Evolutionary conservation across 2,329 filamentous ascomycete genomes (phyloP).

Genomic region (Cercospora canescens): DNA sequence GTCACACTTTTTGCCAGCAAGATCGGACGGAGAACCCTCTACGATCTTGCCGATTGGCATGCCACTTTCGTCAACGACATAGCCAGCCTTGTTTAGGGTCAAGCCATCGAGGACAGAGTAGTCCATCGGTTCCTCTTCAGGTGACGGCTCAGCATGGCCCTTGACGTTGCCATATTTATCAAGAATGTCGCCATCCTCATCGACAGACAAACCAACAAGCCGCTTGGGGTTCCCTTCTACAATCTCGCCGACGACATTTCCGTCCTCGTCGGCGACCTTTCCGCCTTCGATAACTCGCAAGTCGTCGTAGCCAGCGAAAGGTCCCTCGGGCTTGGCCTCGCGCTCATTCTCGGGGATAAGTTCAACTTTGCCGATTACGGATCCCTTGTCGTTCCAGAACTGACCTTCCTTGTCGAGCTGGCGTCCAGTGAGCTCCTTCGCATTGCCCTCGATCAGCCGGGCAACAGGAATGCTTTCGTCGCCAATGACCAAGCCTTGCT

Average conservation of each 20-base stretch:
- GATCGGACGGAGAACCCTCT: slow-evolving; percentile 58
- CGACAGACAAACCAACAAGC: slow-evolving; percentile 71
- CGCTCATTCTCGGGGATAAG: slow-evolving; percentile 67
- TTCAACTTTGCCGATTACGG: slow-evolving; percentile 67
- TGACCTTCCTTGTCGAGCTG: slow-evolving; percentile 73
- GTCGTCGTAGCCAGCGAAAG: slow-evolving; percentile 51
- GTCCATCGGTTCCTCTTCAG: slow-evolving; percentile 50
- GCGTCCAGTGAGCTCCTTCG: slow-evolving; percentile 63
- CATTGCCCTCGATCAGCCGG: slow-evolving; percentile 66
- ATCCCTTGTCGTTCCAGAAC: slow-evolving; percentile 71
- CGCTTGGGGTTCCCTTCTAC: slow-evolving; percentile 60
- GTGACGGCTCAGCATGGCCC: slow-evolving; percentile 56
- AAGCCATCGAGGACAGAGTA: slow-evolving; percentile 61
- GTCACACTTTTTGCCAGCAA: slow-evolving; percentile 58
- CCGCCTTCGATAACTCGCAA: slow-evolving; percentile 51
- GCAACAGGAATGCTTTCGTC: slow-evolving; percentile 56
- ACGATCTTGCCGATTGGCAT: slow-evolving; percentile 58
- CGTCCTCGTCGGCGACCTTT: slow-evolving; percentile 52
- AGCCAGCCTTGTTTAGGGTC: slow-evolving; percentile 65
- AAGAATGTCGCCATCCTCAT: slow-evolving; percentile 79
- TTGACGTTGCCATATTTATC: slow-evolving; percentile 70
- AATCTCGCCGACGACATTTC: slow-evolving; percentile 53
- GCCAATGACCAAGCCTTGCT: slow-evolving; percentile 52
- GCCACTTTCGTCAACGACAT: slow-evolving; percentile 56
- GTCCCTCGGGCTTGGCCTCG: slow-evolving; percentile 51